These are phyloP conservation scores for Lachnum nothofagi DNA, from an alignment of 2,329 filamentous ascomycete genomes.

Conservation along the genomic window DNA sequence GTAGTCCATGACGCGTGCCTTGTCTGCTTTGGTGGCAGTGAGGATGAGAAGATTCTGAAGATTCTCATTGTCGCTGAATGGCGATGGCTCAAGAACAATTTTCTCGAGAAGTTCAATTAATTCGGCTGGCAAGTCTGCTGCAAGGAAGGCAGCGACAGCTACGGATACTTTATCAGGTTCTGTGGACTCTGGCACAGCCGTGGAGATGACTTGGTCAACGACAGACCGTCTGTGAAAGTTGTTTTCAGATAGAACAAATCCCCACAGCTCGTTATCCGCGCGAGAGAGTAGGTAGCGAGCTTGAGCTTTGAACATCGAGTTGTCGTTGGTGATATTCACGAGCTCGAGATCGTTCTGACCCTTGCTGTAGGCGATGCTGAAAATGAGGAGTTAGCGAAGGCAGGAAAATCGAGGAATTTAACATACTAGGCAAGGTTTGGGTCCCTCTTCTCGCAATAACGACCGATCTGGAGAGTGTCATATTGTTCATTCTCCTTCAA, in stretches of 20 bases:
- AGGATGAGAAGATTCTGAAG: conserved; percentile 95
- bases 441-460: conserved; percentile 98
- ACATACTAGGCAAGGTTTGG: conserved; percentile 60
- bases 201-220: conserved; percentile 92
- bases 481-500: conserved; percentile 96
- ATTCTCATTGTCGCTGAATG: conserved; percentile 95
- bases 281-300: conserved; percentile 90
- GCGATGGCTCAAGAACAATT: conserved; percentile 98
- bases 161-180: conserved; percentile 94
- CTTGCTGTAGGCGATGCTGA: conserved; percentile 91
- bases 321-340: conserved; percentile 97
- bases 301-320: conserved; percentile 99
- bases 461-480: conserved; percentile 84
- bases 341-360: conserved; percentile 96
- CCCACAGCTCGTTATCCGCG: conserved; percentile 85
- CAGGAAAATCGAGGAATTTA: background rate
- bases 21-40: conserved; percentile 94
- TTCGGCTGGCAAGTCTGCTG: conserved; percentile 84
- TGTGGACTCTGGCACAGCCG: conserved; percentile 84
- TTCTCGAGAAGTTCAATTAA: conserved; percentile 97
- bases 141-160: conserved; percentile 88
- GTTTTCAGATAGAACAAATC: conserved; percentile 89
- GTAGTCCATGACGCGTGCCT: conserved; percentile 90
- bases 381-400: conserved; percentile 33
- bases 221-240: conserved; percentile 92